Conservation (phyloP, 2,329 filamentous ascomycete genomes). For the Alternaria arbusti region DNA sequence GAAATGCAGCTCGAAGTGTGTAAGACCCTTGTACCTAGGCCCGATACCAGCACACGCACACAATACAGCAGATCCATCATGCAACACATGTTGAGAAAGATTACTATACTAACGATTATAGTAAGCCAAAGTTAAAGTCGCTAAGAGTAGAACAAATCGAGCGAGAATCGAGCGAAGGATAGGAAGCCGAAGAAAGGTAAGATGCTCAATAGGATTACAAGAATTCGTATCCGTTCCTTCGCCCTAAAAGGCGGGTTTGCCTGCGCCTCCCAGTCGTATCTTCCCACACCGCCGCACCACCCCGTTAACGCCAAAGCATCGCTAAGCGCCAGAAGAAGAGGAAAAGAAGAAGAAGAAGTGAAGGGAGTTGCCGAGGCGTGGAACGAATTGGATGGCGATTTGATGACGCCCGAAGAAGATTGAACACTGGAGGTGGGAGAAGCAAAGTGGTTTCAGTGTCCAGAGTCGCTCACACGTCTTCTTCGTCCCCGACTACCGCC, state of each 20-base stretch:
- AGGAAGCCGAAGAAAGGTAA: neutral
- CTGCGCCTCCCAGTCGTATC: neutral
- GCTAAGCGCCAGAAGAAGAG: neutral
- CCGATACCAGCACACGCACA: neutral
- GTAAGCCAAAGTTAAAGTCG: neutral
- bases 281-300: neutral
- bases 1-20: neutral
- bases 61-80: too few species aligned
- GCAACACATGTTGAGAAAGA: neutral
- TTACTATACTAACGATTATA: neutral
- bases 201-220: neutral
- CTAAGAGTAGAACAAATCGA: neutral
- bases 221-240: neutral
- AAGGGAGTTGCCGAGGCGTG: neutral
- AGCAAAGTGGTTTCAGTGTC: constrained; percentile 6
- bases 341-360: neutral
- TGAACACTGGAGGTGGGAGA: too few species aligned
- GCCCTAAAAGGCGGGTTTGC: neutral
- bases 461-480: constrained; percentile 60
- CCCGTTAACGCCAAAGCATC: neutral
- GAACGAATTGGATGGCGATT: neutral
- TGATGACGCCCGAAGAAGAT: neutral
- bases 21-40: neutral
- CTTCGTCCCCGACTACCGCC: constrained; percentile 82
- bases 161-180: neutral